Evolutionary conservation across 768 basidiomycete species (phyloP), one percentile per base, ranked within the genome.

Genomic region (Russula ochroleuca): DNA sequence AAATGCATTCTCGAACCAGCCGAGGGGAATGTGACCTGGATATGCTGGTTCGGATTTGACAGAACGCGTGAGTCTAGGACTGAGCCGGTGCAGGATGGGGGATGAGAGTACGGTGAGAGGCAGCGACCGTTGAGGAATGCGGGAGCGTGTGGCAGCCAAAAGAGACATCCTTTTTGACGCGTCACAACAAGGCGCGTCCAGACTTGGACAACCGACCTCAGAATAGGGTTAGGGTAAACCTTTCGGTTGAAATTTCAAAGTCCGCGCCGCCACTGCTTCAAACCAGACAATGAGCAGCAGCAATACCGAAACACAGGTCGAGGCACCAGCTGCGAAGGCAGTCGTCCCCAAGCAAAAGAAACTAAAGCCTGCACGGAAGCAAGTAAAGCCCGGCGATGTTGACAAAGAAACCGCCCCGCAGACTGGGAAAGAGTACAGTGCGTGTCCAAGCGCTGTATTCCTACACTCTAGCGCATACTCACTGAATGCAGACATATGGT

Each of bases 351-450:
- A 74, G 61, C 61, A 62, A 40, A 92, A 88, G 73, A 93, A 92
- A 71, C 78, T 92, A 15, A 89, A 89, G 69, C 95, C 95, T 5
- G 94, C 94, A n/a, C 78, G 94, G 54, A 94, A 95, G 70, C 94
- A 98, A 71, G 94, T 98, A 14, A 88, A 90, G 69, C 78, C 90
- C 1, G 94, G 93, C 41, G 88, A 96, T 69, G 90, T 96, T 19
- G 91, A 91, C 67, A 93, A 92, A 76, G 85, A 83, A 55, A 93
- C 94, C 73, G 85, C 88, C 0, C 83, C 87, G 10, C 94, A 98
- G 75, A 92, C 93, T 0, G 94, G 94, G 54, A 96, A 96, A 74
- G 94, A 97, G 73, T 97, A 96, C 77, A 98, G 94, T 95, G 69
- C 70, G 89, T 84, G 51, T 43, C 64, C 13, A 56, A 38, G 33